Evolutionary conservation across 768 basidiomycete genomes (phyloP).

Genomic region (Boletus vermiculosoides): DNA sequence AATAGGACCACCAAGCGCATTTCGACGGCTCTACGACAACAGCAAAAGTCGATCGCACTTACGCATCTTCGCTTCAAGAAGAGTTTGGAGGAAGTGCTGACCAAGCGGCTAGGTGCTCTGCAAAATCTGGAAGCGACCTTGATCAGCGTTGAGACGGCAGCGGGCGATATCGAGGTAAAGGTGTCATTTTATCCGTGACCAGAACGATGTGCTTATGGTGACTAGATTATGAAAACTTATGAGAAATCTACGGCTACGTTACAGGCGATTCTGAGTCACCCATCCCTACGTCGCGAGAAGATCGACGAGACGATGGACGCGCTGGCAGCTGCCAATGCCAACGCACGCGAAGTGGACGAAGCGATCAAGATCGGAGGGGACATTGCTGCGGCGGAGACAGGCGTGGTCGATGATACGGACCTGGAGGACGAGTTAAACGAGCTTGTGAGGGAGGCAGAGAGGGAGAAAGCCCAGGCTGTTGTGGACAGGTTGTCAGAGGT

Average conservation of each 20-base stretch:
- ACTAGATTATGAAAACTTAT: slow-evolving; percentile 83
- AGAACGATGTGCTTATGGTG: not conserved
- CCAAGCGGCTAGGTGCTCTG: slow-evolving; percentile 71
- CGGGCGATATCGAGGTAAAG: slow-evolving; percentile 80
- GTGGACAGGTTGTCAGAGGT: slow-evolving; percentile 22
- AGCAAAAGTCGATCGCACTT: slow-evolving; percentile 72
- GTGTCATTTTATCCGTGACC: slow-evolving; percentile 2
- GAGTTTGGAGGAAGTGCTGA: slow-evolving; percentile 72
- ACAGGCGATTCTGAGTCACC: slow-evolving; percentile 71
- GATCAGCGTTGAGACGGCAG: slow-evolving; percentile 83
- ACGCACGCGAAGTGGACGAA: slow-evolving; percentile 81
- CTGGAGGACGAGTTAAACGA: slow-evolving; percentile 65
- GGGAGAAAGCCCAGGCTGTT: slow-evolving; percentile 35
- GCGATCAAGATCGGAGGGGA: slow-evolving; percentile 69
- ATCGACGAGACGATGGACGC: slow-evolving; percentile 88
- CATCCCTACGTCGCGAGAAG: slow-evolving; percentile 70
- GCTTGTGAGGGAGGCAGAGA: slow-evolving; percentile 48
- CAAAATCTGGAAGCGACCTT: slow-evolving; percentile 75
- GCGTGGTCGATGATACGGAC: slow-evolving; percentile 54
- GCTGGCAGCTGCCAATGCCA: slow-evolving; percentile 76
- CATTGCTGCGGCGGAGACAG: slow-evolving; percentile 46
- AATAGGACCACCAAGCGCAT: slow-evolving; percentile 68
- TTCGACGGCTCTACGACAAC: slow-evolving; percentile 58
- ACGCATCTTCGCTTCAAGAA: slow-evolving; percentile 80
- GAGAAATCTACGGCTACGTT: slow-evolving; percentile 80